phyloP scores from a whole-genome alignment of 1,284 basidiomycete genomes.

The Schizophyllum commune region DNA sequence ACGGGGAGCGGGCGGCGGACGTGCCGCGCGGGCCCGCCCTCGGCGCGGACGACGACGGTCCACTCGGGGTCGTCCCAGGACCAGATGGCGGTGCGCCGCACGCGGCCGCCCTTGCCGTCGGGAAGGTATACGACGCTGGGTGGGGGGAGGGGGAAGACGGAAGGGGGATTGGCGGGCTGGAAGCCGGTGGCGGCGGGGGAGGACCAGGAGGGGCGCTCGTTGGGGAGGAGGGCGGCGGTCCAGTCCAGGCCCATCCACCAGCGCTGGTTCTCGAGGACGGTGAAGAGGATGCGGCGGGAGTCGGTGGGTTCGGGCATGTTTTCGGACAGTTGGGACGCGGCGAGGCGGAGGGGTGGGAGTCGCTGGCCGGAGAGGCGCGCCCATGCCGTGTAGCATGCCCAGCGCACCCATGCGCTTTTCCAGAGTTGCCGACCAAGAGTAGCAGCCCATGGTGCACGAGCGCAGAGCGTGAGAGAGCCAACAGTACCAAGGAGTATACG shows the following conservation, averaged over 20 bases:
- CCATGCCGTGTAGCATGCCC: constrained; percentile 42
- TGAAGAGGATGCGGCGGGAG: constrained; percentile 74
- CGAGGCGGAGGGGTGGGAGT: constrained; percentile 35
- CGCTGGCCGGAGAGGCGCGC: constrained; percentile 46
- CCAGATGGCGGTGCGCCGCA: constrained; percentile 75
- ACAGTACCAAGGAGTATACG: constrained; percentile 49
- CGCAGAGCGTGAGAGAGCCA: constrained; percentile 53
- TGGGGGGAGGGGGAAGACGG: constrained; percentile 55
- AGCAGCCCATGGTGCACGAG: constrained; percentile 58
- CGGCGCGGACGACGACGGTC: constrained; percentile 57
- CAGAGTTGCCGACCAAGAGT: constrained; percentile 46
- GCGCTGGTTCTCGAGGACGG: constrained; percentile 89
- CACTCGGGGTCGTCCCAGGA: constrained; percentile 85
- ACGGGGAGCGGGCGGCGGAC: constrained; percentile 53
- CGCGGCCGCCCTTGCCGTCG: constrained; percentile 33
- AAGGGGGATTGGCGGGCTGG: constrained; percentile 56
- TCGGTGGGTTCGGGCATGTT: constrained; percentile 19
- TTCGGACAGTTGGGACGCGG: not conserved
- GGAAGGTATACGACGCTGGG: constrained; percentile 46
- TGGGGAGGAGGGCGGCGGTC: constrained; percentile 87
- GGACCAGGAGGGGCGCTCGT: constrained; percentile 89
- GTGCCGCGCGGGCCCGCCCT: constrained; percentile 39
- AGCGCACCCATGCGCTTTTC: constrained; percentile 62
- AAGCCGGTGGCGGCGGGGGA: constrained; percentile 27
- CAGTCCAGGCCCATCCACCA: constrained; percentile 93